A percentile compares a stretch with the other conserved stretches of the same genome.
phyloP scores from a whole-genome alignment of 2,329 filamentous ascomycete genomes.

The Pseudogymnoascus sp. region DNA sequence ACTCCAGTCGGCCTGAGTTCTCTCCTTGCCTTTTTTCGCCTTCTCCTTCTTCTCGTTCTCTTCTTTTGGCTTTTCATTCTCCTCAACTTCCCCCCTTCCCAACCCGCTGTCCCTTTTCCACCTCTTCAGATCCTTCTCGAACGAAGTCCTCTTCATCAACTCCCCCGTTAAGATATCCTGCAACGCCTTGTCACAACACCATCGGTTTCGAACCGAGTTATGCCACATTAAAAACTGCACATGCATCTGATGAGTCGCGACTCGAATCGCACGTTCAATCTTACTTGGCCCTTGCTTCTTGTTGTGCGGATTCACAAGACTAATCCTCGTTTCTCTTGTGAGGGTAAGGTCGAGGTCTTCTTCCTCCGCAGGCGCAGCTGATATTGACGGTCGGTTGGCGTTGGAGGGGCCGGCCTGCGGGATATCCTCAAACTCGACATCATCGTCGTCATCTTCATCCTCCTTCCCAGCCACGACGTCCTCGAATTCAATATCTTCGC shows the following conservation, averaged over 20 bases:
- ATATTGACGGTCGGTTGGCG: conserved; percentile 30
- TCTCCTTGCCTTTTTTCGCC: conserved; percentile 28
- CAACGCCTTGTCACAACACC: conserved; percentile 68
- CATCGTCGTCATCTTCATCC: conserved; percentile 49
- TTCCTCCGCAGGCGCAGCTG: conserved; percentile 40
- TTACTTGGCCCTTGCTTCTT: conserved; percentile 80
- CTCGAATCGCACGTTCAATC: conserved; percentile 68
- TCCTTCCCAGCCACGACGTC: conserved; percentile 28
- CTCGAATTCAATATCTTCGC: conserved; percentile 17
- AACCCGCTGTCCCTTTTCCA: conserved; percentile 64
- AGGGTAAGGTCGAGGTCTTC: conserved; percentile 70
- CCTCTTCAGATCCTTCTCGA: conserved; percentile 56
- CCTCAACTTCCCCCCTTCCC: conserved; percentile 27
- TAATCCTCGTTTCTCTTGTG: conserved; percentile 47
- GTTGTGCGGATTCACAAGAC: conserved; percentile 50
- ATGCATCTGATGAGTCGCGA: conserved; percentile 77
- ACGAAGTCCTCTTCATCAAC: conserved; percentile 55
- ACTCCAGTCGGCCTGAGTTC: conserved; percentile 60
- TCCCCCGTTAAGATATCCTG: conserved; percentile 70
- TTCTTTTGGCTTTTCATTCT: conserved; percentile 28
- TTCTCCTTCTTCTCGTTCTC: conserved; percentile 27
- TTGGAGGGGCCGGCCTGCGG: conserved; percentile 32
- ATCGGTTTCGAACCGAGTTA: conserved; percentile 76
- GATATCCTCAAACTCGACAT: conserved; percentile 55
- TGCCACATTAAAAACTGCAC: conserved; percentile 84